Percentiles rank a stretch among this genome's conserved stretches.
phyloP scores from a whole-genome alignment of 345 rosid genomes.

The Brassica napus region DNA sequence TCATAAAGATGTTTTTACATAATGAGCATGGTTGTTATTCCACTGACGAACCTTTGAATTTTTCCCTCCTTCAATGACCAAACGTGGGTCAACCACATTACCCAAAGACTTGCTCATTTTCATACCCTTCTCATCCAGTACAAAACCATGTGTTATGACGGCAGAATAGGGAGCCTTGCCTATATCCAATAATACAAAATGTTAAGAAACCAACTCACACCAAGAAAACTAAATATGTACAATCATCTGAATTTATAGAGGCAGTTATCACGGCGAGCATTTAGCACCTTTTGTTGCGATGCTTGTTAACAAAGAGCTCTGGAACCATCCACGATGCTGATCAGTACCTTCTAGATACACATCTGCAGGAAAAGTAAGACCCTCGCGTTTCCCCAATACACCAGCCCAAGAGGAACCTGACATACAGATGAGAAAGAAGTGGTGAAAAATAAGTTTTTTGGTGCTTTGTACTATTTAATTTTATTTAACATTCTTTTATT shows the following conservation, averaged over 20 bases:
- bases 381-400: constrained; percentile 66
- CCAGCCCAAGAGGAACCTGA: constrained; percentile 98
- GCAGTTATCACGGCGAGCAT: constrained; percentile 3
- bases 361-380: constrained; percentile 79
- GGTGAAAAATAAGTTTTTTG: constrained; percentile 10
- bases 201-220: constrained; percentile 21
- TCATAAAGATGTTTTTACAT: constrained; percentile 2
- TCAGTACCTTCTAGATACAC: constrained; percentile 95
- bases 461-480: neutral
- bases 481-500: neutral
- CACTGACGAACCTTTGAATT: constrained; percentile 61
- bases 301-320: constrained; percentile 90
- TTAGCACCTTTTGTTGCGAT: constrained; percentile 78
- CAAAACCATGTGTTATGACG: constrained; percentile 95
- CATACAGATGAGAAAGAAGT: constrained; percentile 21
- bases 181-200: constrained; percentile 39
- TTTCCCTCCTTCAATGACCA: constrained; percentile 84
- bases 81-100: constrained; percentile 84
- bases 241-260: neutral
- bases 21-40: constrained; percentile 7
- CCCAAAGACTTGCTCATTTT: constrained; percentile 99
- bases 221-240: constrained; percentile 24
- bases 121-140: constrained; percentile 90
- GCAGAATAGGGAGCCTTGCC: constrained; percentile 84
- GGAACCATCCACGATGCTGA: constrained; percentile 99